Evolutionary conservation across 768 basidiomycete genomes (phyloP).

Genomic region (Nevesoporus exiguus): DNA sequence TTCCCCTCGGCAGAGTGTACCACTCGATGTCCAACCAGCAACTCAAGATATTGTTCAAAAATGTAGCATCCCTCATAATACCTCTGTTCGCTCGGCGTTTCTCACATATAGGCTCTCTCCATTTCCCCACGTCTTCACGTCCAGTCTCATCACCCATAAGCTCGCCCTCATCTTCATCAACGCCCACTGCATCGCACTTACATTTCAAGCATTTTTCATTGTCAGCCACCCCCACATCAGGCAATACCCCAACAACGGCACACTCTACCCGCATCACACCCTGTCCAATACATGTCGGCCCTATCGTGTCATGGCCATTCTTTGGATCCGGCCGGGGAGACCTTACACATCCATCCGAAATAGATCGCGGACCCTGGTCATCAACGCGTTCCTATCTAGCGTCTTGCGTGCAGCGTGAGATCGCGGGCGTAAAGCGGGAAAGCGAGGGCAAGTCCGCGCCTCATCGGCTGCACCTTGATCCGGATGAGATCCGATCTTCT

Average conservation of each 20-base stretch:
- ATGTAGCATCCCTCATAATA: slow-evolving; percentile 64
- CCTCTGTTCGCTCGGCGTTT: slow-evolving; percentile 79
- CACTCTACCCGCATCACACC: slow-evolving; percentile 10
- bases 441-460: slow-evolving; percentile 75
- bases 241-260: background rate
- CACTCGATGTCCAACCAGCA: slow-evolving; percentile 65
- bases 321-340: slow-evolving; percentile 83
- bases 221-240: slow-evolving; percentile 7
- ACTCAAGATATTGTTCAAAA: slow-evolving; percentile 61
- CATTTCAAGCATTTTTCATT: slow-evolving; percentile 21
- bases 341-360: slow-evolving; percentile 59
- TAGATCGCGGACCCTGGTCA: slow-evolving; percentile 79
- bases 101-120: slow-evolving; percentile 70
- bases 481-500: slow-evolving; percentile 68
- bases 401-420: slow-evolving; percentile 70
- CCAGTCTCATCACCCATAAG: slow-evolving; percentile 18
- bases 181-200: slow-evolving; percentile 26
- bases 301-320: slow-evolving; percentile 89
- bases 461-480: slow-evolving; percentile 77
- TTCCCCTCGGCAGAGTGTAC: slow-evolving; percentile 68
- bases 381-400: slow-evolving; percentile 56
- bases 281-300: slow-evolving; percentile 54
- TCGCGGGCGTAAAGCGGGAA: slow-evolving; percentile 68
- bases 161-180: slow-evolving; percentile 22
- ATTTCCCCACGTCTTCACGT: slow-evolving; percentile 33